Evolutionary conservation across 306 rosid species (phyloP).

Genomic region (Vachellia pachyceras): DNA sequence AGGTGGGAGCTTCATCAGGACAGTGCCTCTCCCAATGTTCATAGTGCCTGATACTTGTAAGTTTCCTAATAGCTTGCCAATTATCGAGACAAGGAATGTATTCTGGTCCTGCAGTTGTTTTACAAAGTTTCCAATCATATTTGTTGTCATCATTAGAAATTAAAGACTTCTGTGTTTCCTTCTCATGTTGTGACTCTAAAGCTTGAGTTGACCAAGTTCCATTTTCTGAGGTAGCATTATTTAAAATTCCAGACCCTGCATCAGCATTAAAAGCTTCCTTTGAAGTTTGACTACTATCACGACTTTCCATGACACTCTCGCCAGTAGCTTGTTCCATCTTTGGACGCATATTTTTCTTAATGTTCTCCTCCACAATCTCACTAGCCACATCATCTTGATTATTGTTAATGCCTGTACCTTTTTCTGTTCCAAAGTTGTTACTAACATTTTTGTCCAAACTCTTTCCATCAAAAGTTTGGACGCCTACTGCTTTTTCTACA

Average conservation of each 20-base stretch:
- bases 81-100: constrained; percentile 93
- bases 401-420: constrained; percentile 35
- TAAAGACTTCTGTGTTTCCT: constrained; percentile 46
- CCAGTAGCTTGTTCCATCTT: constrained; percentile 39
- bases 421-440: constrained; percentile 45
- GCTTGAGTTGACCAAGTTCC: constrained; percentile 65
- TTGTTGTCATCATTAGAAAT: constrained; percentile 38
- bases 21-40: constrained; percentile 91
- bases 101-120: constrained; percentile 75
- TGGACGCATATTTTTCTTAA: constrained; percentile 35
- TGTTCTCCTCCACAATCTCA: constrained; percentile 49
- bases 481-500: constrained; percentile 34
- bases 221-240: constrained; percentile 48
- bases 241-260: constrained; percentile 40
- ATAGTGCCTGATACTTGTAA: constrained; percentile 62
- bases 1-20: constrained; percentile 67
- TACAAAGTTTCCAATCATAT: constrained; percentile 72
- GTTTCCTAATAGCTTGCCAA: constrained; percentile 63
- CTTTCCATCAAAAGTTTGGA: constrained; percentile 41
- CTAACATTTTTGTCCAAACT: constrained; percentile 37
- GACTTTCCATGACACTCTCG: constrained; percentile 40
- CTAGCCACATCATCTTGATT: constrained; percentile 41
- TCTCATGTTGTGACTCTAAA: constrained; percentile 52
- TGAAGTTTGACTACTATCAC: constrained; percentile 42
- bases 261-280: constrained; percentile 32